Evolutionary conservation across 2,329 filamentous ascomycete genomes (phyloP), one percentile per base, ranked within the genome.

Genomic region (Claviceps digitariae): DNA sequence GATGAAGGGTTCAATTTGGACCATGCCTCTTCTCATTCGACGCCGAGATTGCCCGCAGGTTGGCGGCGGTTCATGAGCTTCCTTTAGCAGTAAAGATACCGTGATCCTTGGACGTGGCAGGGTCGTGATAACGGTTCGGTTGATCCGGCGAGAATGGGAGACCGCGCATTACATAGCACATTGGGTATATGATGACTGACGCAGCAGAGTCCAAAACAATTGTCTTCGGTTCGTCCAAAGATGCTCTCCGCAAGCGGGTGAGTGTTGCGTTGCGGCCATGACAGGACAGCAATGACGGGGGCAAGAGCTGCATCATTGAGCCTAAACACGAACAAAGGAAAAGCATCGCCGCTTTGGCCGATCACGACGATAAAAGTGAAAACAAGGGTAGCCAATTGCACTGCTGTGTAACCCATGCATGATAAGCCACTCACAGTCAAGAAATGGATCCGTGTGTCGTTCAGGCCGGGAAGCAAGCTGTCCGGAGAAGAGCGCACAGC

Each of bases 371-470:
- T 12, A 43, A 52, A 50, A 34, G 15, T 48, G 50, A 50, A n/a
- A n/a, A 20, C 20, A n/a, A 17, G 27, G 31, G 3, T 50, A 50
- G 27, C n/a, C 52, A 50, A 43, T 50, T 36, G 40, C 17, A 34
- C 41, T n/a, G 47, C 31, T 38, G 54, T 56, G 54, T 48, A 50
- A 56, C 54, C 49, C 46, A 52, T 52, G 23, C 38, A 36, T 20
- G 38, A 17, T 52, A 48, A 47, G 52, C 52, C 54, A 56, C 54
- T 56, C 41, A 47, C 49, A 43, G 52, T 46, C 50, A 15, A 25
- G 25, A 49, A 43, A 47, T 25, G 41, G 34, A 8, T 23, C 29
- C 17, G 27, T 45, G 36, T 36, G n/a, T 46, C 41, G 23, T 31
- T 34, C 13, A 23, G 29, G n/a, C 20, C 44, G 13, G 38, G 36